Evolutionary conservation across 441 rosid genomes (phyloP), one percentile per base, ranked within the genome.

Genomic region (Pelargonium australe): DNA sequence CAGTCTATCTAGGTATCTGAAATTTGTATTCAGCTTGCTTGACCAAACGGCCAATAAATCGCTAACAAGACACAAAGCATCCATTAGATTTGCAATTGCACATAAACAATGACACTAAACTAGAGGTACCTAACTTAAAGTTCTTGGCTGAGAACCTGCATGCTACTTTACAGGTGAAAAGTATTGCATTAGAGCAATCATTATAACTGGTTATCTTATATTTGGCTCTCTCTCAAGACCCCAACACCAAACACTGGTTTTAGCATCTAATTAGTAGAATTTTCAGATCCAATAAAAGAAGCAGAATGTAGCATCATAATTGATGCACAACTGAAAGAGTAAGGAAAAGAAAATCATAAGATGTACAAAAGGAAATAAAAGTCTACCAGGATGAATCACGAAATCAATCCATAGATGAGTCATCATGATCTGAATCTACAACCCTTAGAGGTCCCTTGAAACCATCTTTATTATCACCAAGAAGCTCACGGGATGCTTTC

Each of bases 401-500:
- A 60, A 23, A 19, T 86, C 82, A 86, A 68, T 69, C 72, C 70
- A 69, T 65, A 14, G 78, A 70, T 62, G 47, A 6, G 7, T 77
- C 83, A 63, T 85, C 85, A 7, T 86, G 84, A 74, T 88, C 90
- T 2, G 87, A 72, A 43, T 77, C 66, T 49, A 81, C 82, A 11
- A 83, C 67, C 76, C 69, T 73, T 23, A 92, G 49, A 77, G 99
- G 99, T 25, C 91, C 96, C 80, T 91, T 86, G 65, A 86, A 57
- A 74, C 88, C 84, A 76, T 74, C 80, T 75, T 81, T 65, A 73
- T 74, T 76, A 69, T 78, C 74, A 71, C 94, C 96, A 31, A 86
- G 83, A 76, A 94, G 84, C 75, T 91, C 97, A 62, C 77, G 89
- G 16, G 97, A 80, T 61, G 97, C 97, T 77, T 94, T 94, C 80